Evolutionary conservation across 805 yeast genomes (phyloP), one percentile per base, ranked within the genome.

Genomic region (Candida broadrunensis): DNA sequence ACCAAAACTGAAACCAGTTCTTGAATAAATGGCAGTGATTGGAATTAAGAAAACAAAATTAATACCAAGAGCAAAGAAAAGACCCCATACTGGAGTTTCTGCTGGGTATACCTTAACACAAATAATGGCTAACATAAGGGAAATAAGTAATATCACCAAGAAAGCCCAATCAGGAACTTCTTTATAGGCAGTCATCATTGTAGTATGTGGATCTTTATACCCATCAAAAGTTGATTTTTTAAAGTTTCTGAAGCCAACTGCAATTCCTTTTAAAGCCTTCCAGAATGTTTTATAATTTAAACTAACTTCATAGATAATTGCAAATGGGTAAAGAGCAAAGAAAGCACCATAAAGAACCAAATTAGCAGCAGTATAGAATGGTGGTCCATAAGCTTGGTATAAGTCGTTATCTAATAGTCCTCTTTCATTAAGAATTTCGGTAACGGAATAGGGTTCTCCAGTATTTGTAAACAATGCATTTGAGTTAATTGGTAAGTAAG

Each of bases 11-110:
- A 63, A 64, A 35, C 80, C 79, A 3, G 83, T 77, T 18, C 68
- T 67, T 4, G 81, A 65, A 29, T 60, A 65, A 40, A 80, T 54
- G 3, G 75, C 60, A n/a, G 75, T 65, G 30, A 78, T 55, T 33
- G 83, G 83, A 32, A 79, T 62, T 47, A 78, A 61, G 45, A 79
- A 77, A 3, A 72, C 58, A 33, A 72, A 59, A 47, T 77, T 77
- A 31, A 80, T 60, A 19, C 67, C 80, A 29, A 78, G 49, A 3
- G 77, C 70, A 46, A 80, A 70, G 61, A 79, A 73, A 30, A 80
- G 63, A 20, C 77, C 73, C 84, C 85, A 80, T 17, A 78, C 77
- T 14, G 84, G 83, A 3, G 83, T 76, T 38, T 77, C 61, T 2
- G 61, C 65, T 3, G 71, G 70, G 33, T 58, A 65, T 9, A 62